Conservation (phyloP, 108 stramenopile species). For the Cylindrotheca closterium region DNA sequence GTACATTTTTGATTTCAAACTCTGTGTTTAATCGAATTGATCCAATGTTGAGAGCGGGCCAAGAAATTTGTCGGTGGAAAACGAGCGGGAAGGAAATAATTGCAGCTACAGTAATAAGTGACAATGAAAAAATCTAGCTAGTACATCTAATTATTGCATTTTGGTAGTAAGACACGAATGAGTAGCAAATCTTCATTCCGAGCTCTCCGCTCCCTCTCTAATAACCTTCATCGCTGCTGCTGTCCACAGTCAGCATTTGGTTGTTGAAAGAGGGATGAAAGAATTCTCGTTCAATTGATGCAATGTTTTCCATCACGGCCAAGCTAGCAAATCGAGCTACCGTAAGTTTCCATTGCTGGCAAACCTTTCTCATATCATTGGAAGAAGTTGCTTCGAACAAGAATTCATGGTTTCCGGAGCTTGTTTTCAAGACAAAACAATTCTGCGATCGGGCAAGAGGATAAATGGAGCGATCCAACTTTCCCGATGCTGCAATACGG, state of each 20-base stretch:
- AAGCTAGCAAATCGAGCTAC: conserved; percentile 39
- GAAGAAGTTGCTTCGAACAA: conserved; percentile 23
- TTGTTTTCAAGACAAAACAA: conserved; percentile 27
- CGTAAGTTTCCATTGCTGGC: conserved; percentile 35
- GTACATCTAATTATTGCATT: no score
- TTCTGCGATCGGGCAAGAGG: conserved; percentile 24
- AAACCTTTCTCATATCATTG: conserved; percentile 9
- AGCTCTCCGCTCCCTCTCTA: no score
- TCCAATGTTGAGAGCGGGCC: no score
- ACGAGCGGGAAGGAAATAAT: no score
- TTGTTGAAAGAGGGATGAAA: conserved; percentile 30
- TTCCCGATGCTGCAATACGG: conserved; percentile 13
- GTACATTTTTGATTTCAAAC: no score
- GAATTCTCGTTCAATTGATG: conserved; percentile 33
- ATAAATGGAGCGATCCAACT: conserved; percentile 13
- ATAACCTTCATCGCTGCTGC: no score
- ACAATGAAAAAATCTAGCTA: no score
- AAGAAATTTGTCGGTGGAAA: no score
- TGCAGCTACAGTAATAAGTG: no score
- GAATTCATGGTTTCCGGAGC: conserved; percentile 28
- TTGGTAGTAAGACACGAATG: no score
- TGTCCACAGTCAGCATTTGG: conserved; percentile 21
- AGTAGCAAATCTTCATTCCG: no score
- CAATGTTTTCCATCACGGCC: conserved; percentile 37
- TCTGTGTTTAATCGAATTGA: no score